phyloP scores from a whole-genome alignment of 163 green algal species.

The Picocystis sp. region DNA sequence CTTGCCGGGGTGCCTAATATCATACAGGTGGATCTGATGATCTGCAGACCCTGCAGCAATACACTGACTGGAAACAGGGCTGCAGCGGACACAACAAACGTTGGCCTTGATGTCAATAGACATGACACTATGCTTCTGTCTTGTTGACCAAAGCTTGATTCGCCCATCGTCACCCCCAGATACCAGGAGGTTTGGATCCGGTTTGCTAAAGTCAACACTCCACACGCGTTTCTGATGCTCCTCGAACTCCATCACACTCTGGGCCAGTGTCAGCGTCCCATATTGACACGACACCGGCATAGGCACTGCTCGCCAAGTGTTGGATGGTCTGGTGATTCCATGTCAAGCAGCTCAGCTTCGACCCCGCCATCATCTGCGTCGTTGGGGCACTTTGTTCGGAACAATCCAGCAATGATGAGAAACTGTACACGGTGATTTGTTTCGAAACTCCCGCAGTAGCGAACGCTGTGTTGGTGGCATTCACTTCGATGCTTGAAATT shows the following conservation, averaged over 20 bases:
- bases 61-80: constrained; percentile 19
- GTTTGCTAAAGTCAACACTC: constrained; percentile 35
- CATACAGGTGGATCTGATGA: constrained; percentile 38
- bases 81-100: constrained; percentile 41
- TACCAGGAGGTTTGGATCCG: constrained; percentile 25
- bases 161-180: constrained; percentile 40
- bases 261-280: constrained; percentile 31
- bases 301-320: constrained; percentile 31
- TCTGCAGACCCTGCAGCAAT: constrained; percentile 36
- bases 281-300: constrained; percentile 34
- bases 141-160: constrained; percentile 33
- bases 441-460: constrained; percentile 12
- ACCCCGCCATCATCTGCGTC: constrained; percentile 24
- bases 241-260: constrained; percentile 36
- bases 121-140: constrained; percentile 21
- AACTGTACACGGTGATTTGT: constrained; percentile 7
- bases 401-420: constrained; percentile 2
- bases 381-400: constrained; percentile 1
- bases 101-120: constrained; percentile 39
- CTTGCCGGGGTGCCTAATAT: constrained; percentile 18
- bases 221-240: constrained; percentile 43
- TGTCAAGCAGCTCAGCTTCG: constrained; percentile 37
- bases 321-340: constrained; percentile 49
- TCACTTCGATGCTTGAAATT: constrained; percentile 10
- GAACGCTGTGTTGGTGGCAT: neutral